Evolutionary conservation across 2,329 filamentous ascomycete species (phyloP).

Genomic region (Knufia petricola): DNA sequence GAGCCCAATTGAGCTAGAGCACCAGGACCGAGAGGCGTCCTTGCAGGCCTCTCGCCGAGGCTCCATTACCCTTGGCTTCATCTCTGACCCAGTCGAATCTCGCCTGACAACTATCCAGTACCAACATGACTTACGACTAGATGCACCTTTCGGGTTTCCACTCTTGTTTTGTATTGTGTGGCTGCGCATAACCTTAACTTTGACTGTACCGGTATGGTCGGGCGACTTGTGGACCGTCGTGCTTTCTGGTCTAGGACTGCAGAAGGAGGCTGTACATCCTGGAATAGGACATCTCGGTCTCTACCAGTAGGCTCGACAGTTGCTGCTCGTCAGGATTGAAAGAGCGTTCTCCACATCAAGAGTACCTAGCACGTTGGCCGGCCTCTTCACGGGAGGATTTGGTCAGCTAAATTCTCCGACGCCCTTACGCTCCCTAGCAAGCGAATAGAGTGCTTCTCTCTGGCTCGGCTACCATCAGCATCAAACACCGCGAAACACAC

Average conservation of each 20-base stretch:
- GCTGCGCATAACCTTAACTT: background rate
- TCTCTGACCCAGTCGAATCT: background rate
- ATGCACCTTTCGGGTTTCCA: no score
- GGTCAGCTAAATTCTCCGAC: background rate
- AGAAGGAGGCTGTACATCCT: background rate
- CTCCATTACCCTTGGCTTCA: slow-evolving; percentile 1
- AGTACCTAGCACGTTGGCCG: no score
- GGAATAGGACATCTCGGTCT: background rate
- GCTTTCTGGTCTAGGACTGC: background rate
- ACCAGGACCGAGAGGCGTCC: background rate
- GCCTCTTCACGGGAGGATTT: no score
- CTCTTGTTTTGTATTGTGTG: background rate
- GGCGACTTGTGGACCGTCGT: background rate
- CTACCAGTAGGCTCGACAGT: background rate
- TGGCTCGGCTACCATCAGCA: no score
- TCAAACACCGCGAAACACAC: no score
- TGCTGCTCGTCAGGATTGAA: background rate
- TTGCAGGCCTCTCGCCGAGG: background rate
- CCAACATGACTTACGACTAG: background rate
- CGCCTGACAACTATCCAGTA: background rate
- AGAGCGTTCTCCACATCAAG: background rate
- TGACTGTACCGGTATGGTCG: background rate
- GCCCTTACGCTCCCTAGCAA: no score
- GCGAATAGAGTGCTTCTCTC: no score
- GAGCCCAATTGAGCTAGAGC: background rate